Evolutionary conservation across 306 rosid genomes (phyloP), one percentile per base, ranked within the genome.

Genomic region (Begonia masoniana): DNA sequence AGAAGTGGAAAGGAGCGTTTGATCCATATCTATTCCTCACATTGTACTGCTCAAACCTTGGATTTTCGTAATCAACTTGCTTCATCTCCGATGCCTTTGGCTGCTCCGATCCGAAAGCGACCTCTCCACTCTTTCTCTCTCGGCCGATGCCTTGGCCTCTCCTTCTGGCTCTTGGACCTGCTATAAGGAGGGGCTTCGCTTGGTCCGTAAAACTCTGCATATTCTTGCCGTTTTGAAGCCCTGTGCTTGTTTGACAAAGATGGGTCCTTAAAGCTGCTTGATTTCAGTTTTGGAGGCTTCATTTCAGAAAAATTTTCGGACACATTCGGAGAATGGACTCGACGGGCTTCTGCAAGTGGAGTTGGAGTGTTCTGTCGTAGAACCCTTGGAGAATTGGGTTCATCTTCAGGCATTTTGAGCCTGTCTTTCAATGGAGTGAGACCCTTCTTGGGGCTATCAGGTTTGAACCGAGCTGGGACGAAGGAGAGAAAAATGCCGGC

Each of bases 71-170:
- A 56, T 76, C 76, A 10, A 51, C 81, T 47, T 74, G 39, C 74
- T 79, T 85, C 51, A 47, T 59, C 53, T 80, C 95, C 49, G 36
- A 70, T 0, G 76, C 71, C 61, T 74, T 88, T 47, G 71, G 61
- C 69, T 31, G 39, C 39, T 80, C 91, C 2, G 76, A 42, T 55
- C 79, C 79, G 45, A 50, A 77, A 2, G 76, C 63, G 41, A 63
- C 81, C 69, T 83, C 87, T 54, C 86, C 92, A 41, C 82, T 86
- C 78, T 86, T 85, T 49, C n/a, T 85, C 96, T 13, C 96, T 78
- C 23, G 74, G 88, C 31, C 96, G 74, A 58, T 85, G 96, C 71
- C 82, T 79, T 3, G 92, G 56, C 69, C 94, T 77, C 58, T 91
- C 94, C 53, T 91, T 91, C 59, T 73, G 88, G 75, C 85, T 79